Evolutionary conservation across 108 stramenopile genomes (phyloP), one percentile per base, ranked within the genome.

Genomic region (Cyclotella atomus): DNA sequence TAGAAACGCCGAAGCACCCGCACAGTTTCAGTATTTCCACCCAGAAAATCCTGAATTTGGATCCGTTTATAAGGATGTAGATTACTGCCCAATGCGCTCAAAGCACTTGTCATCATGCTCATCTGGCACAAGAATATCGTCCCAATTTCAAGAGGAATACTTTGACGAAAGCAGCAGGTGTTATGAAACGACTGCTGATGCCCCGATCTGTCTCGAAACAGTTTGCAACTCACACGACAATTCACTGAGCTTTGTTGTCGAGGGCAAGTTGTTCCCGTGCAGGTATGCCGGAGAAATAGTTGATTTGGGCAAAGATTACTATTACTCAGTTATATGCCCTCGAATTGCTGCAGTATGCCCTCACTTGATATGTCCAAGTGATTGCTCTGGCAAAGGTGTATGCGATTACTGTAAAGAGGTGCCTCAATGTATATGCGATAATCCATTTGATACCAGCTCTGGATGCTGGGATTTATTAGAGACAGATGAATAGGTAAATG

Each of bases 261-360:
- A 71, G 32, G 77, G 77, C 38, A 79, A 61, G 53, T 34, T 36
- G 3, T 71, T 67, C 43, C 46, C 43, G 21, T 79, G 77, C 36
- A 65, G 36, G 1, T 67, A 67, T 47, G 20, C 47, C 24, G 77
- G 70, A 30, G 63, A 71, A 27, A 47, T 67, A 16, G 71, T 79
- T 25, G 64, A 79, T 52, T 56, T 79, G 19, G 64, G 59, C 9
- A 32, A 50, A 43, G 65, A 68, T 35, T 79, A 79, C 63, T 79
- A 68, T 35, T 79, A 79, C 63, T 79, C 77, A 3, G 59, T 79
- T 30, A 8, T 71, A 21, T 79, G 70, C 24, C 73, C 73, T n/a
- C 54, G 77, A 65, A 60, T 79, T 20, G 70, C 77, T 7, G 69
- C 62, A 6, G 77, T 78, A n/a, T 78, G 77, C 53, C 77, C 77